Conservation (phyloP, 805 yeast genomes). For the Pichia deserticola region DNA sequence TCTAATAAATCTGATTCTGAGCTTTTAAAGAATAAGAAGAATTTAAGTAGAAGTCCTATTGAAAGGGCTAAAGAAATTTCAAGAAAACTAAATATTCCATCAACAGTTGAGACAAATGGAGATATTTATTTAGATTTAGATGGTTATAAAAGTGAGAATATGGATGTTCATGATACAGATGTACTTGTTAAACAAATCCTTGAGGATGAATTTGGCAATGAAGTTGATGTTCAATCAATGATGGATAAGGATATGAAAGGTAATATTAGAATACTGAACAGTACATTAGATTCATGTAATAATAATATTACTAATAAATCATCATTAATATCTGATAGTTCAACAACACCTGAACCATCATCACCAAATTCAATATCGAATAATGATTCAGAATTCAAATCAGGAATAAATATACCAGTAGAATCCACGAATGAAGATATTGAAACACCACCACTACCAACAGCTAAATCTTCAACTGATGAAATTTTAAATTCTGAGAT, state of each 20-base stretch:
- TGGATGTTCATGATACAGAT: conserved; percentile 70
- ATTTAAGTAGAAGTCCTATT: conserved; percentile 21
- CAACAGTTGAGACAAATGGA: conserved; percentile 81
- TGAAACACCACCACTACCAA: not conserved
- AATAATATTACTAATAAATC: conserved; percentile 5
- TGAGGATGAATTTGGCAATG: conserved; percentile 63
- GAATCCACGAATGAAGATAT: no score
- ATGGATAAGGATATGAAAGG: conserved; percentile 59
- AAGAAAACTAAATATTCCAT: conserved; percentile 71
- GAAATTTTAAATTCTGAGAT: not conserved
- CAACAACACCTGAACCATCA: not conserved
- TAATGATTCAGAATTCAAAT: no score
- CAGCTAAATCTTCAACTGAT: not conserved
- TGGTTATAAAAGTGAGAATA: conserved; percentile 85
- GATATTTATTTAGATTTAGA: conserved; percentile 88
- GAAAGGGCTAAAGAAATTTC: conserved; percentile 59
- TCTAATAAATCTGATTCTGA: not conserved
- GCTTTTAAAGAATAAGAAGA: not conserved
- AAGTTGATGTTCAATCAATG: conserved; percentile 37
- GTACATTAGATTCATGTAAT: no score
- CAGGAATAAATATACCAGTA: no score
- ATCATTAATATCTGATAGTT: no score
- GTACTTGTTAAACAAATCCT: conserved; percentile 65
- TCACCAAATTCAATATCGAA: not conserved
- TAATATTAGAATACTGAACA: conserved; percentile 43